A percentile compares a stretch with the other conserved stretches of the same genome.
phyloP scores from a whole-genome alignment of 139 green algal species.

The Coelastrella sp. region DNA sequence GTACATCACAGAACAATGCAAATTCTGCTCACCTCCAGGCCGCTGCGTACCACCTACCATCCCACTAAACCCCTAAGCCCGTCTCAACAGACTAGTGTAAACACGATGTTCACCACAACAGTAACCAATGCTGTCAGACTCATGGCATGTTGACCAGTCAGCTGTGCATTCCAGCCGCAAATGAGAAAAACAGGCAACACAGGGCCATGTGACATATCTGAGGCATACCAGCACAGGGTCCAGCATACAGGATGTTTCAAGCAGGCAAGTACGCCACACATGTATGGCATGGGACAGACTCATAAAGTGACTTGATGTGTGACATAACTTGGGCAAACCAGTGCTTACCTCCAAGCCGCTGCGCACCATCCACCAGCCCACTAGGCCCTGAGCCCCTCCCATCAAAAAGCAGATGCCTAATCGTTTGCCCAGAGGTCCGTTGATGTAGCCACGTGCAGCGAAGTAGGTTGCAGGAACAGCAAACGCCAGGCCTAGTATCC shows the following conservation, averaged over 20 bases:
- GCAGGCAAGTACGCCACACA: slow-evolving; percentile 85
- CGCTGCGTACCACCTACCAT: slow-evolving; percentile 99
- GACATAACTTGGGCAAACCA: neutral
- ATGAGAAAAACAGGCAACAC: too few species aligned
- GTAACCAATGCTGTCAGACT: too few species aligned
- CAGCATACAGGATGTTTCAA: slow-evolving; percentile 91
- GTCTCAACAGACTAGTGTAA: slow-evolving; percentile 56
- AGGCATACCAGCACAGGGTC: too few species aligned
- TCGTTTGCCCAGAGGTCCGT: slow-evolving; percentile 74
- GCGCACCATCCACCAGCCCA: slow-evolving; percentile 99
- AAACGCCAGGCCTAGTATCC: slow-evolving; percentile 87
- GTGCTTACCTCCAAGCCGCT: slow-evolving; percentile 79
- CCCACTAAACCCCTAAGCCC: slow-evolving; percentile 95
- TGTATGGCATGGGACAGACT: too few species aligned
- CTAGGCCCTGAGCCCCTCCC: slow-evolving; percentile 93
- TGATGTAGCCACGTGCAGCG: slow-evolving; percentile 78
- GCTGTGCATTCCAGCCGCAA: too few species aligned
- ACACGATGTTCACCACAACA: slow-evolving; percentile 67
- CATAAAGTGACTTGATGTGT: too few species aligned
- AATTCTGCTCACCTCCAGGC: too few species aligned
- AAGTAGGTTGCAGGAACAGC: slow-evolving; percentile 89
- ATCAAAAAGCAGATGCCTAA: slow-evolving; percentile 91
- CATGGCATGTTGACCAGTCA: too few species aligned
- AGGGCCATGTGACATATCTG: slow-evolving; percentile 63
- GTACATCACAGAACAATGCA: too few species aligned